phyloP scores from a whole-genome alignment of 2,329 filamentous ascomycete species.

The Colletotrichum tabaci region DNA sequence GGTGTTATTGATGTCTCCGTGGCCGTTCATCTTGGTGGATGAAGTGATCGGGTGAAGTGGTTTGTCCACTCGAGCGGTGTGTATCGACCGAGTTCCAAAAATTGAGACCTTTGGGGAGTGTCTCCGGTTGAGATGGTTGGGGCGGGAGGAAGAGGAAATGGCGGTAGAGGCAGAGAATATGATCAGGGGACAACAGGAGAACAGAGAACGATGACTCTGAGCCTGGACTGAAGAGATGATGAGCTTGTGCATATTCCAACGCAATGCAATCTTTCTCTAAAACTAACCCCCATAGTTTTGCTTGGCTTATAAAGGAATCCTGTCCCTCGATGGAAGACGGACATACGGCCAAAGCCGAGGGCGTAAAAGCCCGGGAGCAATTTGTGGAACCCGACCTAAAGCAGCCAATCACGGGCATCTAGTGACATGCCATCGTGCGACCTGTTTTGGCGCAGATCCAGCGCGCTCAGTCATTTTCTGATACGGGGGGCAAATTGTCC shows the following conservation, averaged over 20 bases:
- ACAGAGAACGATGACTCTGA: neutral
- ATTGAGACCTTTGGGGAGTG: neutral
- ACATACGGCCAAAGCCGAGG: neutral
- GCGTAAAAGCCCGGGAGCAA: neutral
- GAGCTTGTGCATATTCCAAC: neutral
- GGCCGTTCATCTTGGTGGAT: conserved; percentile 42
- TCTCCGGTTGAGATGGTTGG: neutral
- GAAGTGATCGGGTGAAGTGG: no score
- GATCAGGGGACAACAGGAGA: neutral
- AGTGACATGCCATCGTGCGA: neutral
- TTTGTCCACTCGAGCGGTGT: neutral
- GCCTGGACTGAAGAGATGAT: neutral
- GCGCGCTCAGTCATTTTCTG: neutral
- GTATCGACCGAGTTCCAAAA: neutral
- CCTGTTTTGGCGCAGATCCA: neutral
- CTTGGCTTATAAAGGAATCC: neutral
- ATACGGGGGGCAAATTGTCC: neutral
- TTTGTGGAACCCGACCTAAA: neutral
- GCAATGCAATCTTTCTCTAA: neutral
- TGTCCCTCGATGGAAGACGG: neutral
- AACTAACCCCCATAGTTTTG: no score
- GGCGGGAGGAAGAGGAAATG: neutral
- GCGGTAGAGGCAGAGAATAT: neutral
- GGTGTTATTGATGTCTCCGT: conserved; percentile 54
- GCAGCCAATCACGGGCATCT: neutral